Conservation (phyloP, 2,329 filamentous ascomycete genomes). For the Aphanocladium album region DNA sequence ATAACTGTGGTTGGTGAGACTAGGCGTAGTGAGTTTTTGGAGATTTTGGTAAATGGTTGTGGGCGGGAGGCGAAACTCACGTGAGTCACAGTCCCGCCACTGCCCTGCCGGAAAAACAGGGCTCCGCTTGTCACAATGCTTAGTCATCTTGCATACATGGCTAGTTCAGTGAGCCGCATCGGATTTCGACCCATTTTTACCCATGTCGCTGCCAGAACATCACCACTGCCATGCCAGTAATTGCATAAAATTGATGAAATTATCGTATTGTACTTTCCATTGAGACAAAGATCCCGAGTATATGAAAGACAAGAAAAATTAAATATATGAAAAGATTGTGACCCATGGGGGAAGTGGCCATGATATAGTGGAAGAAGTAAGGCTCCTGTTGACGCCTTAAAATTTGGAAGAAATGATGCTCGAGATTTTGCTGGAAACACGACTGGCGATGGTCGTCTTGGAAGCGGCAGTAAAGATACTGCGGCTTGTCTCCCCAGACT, state of each 20-base stretch:
- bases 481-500: slow-evolving; percentile 8
- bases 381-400: not conserved
- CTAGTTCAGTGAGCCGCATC: too few species aligned
- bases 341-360: not conserved
- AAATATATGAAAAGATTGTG: not conserved
- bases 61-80: slow-evolving; percentile 31
- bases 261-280: not conserved
- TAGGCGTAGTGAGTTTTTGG: slow-evolving; percentile 27
- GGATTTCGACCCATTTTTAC: too few species aligned
- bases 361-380: not conserved
- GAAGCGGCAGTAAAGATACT: slow-evolving; percentile 9
- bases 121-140: not conserved
- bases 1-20: slow-evolving; percentile 32
- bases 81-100: slow-evolving; percentile 24
- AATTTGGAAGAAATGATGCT: slow-evolving; percentile 7
- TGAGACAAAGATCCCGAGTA: not conserved
- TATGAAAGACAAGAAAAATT: not conserved
- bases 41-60: slow-evolving; percentile 36
- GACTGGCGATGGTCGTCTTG: slow-evolving; percentile 9
- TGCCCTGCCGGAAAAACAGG: slow-evolving; percentile 13
- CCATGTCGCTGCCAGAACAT: not conserved
- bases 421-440: slow-evolving; percentile 7
- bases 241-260: not conserved
- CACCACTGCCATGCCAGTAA: too few species aligned
- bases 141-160: not conserved